phyloP scores from a whole-genome alignment of 768 basidiomycete species.

The Lyophyllum atratum region DNA sequence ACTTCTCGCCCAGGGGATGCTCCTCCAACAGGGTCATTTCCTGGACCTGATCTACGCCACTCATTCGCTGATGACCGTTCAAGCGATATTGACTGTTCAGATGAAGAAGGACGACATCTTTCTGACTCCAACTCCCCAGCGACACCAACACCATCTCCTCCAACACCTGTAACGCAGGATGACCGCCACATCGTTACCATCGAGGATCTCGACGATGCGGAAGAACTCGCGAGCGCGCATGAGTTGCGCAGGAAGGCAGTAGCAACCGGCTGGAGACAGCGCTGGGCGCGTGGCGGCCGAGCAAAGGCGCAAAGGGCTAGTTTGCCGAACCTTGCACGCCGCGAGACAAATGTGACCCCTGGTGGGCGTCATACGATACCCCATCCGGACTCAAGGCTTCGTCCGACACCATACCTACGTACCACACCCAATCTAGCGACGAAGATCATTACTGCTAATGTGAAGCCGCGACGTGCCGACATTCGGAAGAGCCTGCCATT shows the following conservation, averaged over 20 bases:
- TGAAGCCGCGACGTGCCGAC: conserved; percentile 19
- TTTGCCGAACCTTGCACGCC: conserved; percentile 35
- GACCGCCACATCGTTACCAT: conserved; percentile 18
- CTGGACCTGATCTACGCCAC: conserved; percentile 47
- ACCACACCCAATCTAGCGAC: conserved; percentile 15
- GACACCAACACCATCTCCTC: conserved; percentile 39
- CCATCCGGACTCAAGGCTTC: conserved; percentile 17
- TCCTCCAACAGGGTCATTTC: conserved; percentile 8
- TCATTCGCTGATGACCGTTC: conserved; percentile 42
- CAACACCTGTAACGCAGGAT: conserved; percentile 27
- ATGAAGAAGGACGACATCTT: conserved; percentile 25
- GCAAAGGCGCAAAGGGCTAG: conserved; percentile 29
- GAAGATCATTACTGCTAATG: not conserved
- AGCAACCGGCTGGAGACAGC: conserved; percentile 55
- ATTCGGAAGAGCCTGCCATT: conserved; percentile 26
- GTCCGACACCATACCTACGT: conserved; percentile 16
- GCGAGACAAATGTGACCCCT: conserved; percentile 49
- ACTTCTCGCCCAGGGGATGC: not conserved
- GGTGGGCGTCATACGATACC: conserved; percentile 34
- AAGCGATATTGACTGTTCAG: conserved; percentile 47
- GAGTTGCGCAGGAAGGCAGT: conserved; percentile 41
- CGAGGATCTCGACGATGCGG: conserved; percentile 27
- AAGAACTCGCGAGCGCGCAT: conserved; percentile 24
- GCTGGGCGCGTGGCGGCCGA: conserved; percentile 48
- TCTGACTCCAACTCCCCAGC: conserved; percentile 25